These are phyloP conservation scores for Ustilago esculenta DNA, from an alignment of 1,284 basidiomycete species.

Conservation along the genomic window DNA sequence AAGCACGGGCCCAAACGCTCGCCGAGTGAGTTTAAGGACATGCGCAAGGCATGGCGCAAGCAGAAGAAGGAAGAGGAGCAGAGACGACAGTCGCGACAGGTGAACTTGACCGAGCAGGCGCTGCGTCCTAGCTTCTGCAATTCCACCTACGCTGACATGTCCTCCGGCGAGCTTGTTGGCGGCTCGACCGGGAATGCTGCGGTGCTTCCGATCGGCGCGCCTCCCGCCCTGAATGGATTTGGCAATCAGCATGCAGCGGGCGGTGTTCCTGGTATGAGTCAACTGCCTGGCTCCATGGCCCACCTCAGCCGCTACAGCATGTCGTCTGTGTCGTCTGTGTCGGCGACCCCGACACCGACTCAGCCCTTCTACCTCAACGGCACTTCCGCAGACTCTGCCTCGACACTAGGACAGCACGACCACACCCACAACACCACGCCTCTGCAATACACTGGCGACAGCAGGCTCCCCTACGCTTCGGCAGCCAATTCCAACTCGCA, in stretches of 20 bases:
- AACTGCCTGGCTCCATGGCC: conserved; percentile 23
- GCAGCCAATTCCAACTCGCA: conserved; percentile 7
- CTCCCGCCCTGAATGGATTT: conserved; percentile 21
- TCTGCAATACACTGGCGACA: conserved; percentile 18
- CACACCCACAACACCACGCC: conserved; percentile 15
- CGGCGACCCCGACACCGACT: conserved; percentile 4
- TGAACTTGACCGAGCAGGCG: conserved; percentile 9
- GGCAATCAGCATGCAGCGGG: conserved; percentile 8
- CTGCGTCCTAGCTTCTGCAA: conserved; percentile 19
- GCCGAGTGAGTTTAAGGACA: conserved; percentile 93
- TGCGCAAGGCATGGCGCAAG: conserved; percentile 93
- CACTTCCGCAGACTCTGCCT: conserved; percentile 4
- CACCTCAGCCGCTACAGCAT: conserved; percentile 39
- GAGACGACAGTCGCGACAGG: conserved; percentile 40
- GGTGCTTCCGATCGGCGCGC: conserved; percentile 19
- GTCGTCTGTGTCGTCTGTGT: conserved; percentile 41
- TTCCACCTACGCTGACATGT: conserved; percentile 13
- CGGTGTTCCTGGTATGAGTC: conserved; percentile 13
- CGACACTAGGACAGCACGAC: conserved; percentile 1
- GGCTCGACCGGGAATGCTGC: conserved; percentile 7
- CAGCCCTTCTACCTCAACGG: conserved; percentile 18
- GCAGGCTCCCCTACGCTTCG: conserved; percentile 11
- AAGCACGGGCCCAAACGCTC: conserved; percentile 85
- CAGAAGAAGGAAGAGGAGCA: conserved; percentile 80
- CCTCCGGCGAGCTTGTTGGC: conserved; percentile 4